Evolutionary conservation across 495 filamentous ascomycete species (phyloP), one percentile per base, ranked within the genome.

Genomic region (Peziza echinospora): DNA sequence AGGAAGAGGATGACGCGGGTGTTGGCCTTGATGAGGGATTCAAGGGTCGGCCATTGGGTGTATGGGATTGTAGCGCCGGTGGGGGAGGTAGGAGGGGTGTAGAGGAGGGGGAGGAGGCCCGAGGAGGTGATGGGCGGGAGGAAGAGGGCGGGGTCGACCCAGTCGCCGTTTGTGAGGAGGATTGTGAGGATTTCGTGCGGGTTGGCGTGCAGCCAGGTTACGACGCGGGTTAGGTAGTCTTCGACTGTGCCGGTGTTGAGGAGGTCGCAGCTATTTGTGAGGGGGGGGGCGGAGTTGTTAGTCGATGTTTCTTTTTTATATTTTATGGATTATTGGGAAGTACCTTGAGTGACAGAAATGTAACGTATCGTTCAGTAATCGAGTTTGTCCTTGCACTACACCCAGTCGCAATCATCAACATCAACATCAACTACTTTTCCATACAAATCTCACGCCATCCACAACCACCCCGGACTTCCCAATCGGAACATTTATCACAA

Each of bases 121-220:
- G 77, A 74, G 26, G 66, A 66, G 47, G 78, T 60, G 51, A 94
- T 70, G 3, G 74, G 69, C 1, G 52, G 60, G 13, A 62, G 71
- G 59, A 73, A 86, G 45, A 74, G 71, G 13, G 58, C 63, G 13
- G 82, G 73, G 16, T 63, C 55, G 16, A 75, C 67, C 45, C 65
- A 77, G 64, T 89, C 83, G 49, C 70, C 75, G 61, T 96, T 96
- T 13, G 79, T 83, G 41, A 96, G 71, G 6, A 96, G 65, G 45
- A 93, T 73, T 4, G 85, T 93, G n/a, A 96, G 73, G 4, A 93
- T 78, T 51, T 96, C 85, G 60, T 83, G 89, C 0, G 83, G 84
- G 53, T 96, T 75, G 1, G 60, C 56, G 5, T 64, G 63, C 16
- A 96, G 72, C 87, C 87, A 96, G 41, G 62, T 53, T 44, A 67